Conservation (phyloP, 768 basidiomycete species). For the Panaeolus cyanescens region DNA sequence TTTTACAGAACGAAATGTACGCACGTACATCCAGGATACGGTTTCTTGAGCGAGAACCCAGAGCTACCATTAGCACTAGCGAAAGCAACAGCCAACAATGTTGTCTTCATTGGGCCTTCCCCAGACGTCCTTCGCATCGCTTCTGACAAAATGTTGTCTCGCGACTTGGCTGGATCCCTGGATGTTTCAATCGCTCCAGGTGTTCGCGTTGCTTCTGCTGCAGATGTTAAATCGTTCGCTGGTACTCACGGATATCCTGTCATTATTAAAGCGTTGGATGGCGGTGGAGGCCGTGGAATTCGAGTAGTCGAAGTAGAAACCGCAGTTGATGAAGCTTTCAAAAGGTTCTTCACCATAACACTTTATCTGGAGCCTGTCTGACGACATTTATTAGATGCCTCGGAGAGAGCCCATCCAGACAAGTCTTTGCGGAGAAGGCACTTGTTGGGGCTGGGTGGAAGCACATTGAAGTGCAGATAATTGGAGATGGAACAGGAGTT, state of each 20-base stretch:
- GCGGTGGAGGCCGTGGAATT: conserved; percentile 90
- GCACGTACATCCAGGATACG: conserved; percentile 61
- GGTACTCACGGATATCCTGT: conserved; percentile 43
- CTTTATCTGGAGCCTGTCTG: not conserved
- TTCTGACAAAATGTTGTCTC: conserved; percentile 39
- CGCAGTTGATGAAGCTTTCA: conserved; percentile 75
- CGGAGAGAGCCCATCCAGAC: conserved; percentile 39
- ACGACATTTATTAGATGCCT: conserved; percentile 24
- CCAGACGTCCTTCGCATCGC: conserved; percentile 80
- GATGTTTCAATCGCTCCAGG: conserved; percentile 33
- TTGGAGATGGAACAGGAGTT: conserved; percentile 78
- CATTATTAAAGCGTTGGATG: conserved; percentile 92
- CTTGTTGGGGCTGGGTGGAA: conserved; percentile 73
- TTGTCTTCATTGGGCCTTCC: conserved; percentile 83
- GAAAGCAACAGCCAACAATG: conserved; percentile 48
- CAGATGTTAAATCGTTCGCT: conserved; percentile 30
- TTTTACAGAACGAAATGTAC: conserved; percentile 30
- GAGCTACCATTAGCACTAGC: conserved; percentile 78
- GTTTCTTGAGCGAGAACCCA: conserved; percentile 88
- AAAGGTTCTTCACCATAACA: conserved; percentile 37
- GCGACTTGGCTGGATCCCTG: conserved; percentile 32
- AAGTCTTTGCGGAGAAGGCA: conserved; percentile 84
- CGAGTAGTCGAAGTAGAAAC: conserved; percentile 75
- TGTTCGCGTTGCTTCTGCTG: conserved; percentile 20
- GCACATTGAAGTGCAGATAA: conserved; percentile 86